A percentile compares a stretch with the other conserved stretches of the same genome.
These are phyloP conservation scores for Yamadazyma diddensiae DNA, from an alignment of 1,139 yeast species.

Conservation along the genomic window DNA sequence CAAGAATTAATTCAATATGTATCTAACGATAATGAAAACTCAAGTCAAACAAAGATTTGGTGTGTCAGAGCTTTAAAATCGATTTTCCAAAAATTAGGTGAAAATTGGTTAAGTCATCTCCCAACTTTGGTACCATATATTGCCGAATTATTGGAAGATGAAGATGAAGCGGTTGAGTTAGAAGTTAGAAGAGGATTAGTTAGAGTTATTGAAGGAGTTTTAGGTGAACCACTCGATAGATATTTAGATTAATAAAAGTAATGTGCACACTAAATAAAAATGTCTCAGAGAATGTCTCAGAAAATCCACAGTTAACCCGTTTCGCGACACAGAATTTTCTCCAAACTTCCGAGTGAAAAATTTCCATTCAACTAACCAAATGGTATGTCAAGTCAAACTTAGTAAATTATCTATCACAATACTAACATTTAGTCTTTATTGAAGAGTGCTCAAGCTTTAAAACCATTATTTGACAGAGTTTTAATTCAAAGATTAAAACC, in stretches of 20 bases:
- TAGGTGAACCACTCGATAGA: conserved; percentile 93
- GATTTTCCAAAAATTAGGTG: conserved; percentile 89
- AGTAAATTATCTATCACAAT: no score
- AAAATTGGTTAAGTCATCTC: conserved; percentile 85
- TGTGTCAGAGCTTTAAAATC: conserved; percentile 75
- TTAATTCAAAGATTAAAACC: conserved; percentile 94
- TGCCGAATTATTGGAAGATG: conserved; percentile 94
- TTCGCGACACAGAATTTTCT: conserved; percentile 16
- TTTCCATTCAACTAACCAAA: conserved; percentile 7
- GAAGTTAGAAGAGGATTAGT: conserved; percentile 93
- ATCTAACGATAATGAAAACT: conserved; percentile 31
- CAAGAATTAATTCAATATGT: conserved; percentile 36
- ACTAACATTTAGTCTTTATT: conserved; percentile 54
- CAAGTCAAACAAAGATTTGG: conserved; percentile 64
- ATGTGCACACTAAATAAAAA: no score
- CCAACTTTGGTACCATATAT: conserved; percentile 95
- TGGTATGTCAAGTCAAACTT: conserved; percentile 15
- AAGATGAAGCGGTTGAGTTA: conserved; percentile 86
- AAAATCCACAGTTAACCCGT: no score
- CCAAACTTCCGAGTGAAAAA: conserved; percentile 6
- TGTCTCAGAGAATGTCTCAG: no score
- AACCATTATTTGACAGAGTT: conserved; percentile 93
- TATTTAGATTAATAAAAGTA: conserved; percentile 55
- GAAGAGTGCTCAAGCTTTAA: conserved; percentile 82
- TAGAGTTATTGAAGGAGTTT: conserved; percentile 83